A percentile compares a stretch with the other conserved stretches of the same genome.
Conservation (phyloP, 768 basidiomycete genomes). For the Pisolithus microcarpus region DNA sequence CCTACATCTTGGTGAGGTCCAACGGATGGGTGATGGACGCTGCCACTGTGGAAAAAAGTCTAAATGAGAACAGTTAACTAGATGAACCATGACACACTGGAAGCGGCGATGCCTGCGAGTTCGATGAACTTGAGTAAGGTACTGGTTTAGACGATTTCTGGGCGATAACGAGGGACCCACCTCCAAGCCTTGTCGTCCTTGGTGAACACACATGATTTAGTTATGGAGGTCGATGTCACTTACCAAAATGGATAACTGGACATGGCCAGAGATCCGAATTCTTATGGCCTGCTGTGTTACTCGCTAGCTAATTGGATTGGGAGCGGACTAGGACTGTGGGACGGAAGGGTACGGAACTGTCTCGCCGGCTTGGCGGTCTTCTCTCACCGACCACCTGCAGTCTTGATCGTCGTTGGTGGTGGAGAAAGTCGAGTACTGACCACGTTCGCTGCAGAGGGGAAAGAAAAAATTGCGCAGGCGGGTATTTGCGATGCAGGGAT, state of each 20-base stretch:
- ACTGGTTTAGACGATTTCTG: slow-evolving; percentile 2
- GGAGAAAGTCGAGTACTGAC: too few species aligned
- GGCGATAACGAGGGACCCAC: slow-evolving; percentile 25
- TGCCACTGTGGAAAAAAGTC: slow-evolving; percentile 48
- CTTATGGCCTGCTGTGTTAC: too few species aligned
- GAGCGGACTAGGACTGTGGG: too few species aligned
- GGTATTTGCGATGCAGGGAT: too few species aligned
- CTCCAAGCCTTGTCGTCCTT: slow-evolving; percentile 49
- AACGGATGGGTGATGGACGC: slow-evolving; percentile 77
- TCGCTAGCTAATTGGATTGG: too few species aligned
- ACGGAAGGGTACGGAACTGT: too few species aligned
- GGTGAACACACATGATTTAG: background rate
- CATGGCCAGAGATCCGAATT: slow-evolving; percentile 13
- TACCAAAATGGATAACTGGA: slow-evolving; percentile 28
- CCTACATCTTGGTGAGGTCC: slow-evolving; percentile 81
- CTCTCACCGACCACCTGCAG: too few species aligned
- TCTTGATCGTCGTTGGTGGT: too few species aligned
- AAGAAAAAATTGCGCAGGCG: too few species aligned
- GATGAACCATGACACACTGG: slow-evolving; percentile 37
- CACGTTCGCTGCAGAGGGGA: too few species aligned
- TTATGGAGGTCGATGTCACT: slow-evolving; percentile 3
- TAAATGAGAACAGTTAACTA: background rate
- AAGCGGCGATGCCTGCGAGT: slow-evolving; percentile 50
- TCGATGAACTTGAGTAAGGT: slow-evolving; percentile 6
- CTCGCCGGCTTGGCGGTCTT: too few species aligned